Percentiles rank a stretch among this genome's conserved stretches.
phyloP scores from a whole-genome alignment of 2,329 filamentous ascomycete species.

The Fusarium dimerum region DNA sequence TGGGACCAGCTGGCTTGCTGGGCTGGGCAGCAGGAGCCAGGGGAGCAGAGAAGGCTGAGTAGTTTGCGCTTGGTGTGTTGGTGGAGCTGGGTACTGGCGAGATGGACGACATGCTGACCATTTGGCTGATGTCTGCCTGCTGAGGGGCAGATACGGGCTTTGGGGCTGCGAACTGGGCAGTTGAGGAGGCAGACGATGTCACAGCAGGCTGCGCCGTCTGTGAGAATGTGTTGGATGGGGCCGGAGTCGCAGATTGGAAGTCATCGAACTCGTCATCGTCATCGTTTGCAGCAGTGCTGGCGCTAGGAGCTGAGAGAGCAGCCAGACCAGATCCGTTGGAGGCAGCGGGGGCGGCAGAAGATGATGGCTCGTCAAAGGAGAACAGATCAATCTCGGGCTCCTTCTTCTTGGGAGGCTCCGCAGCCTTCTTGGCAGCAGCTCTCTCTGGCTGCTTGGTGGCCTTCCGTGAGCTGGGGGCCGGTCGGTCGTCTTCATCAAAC shows the following conservation, averaged over 20 bases:
- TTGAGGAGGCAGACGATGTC: constrained; percentile 54
- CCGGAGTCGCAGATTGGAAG: constrained; percentile 83
- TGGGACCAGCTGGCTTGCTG: constrained; percentile 69
- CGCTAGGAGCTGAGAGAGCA: constrained; percentile 37
- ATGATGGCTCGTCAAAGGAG: constrained; percentile 77
- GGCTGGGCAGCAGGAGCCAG: constrained; percentile 42
- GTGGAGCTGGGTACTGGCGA: constrained; percentile 68
- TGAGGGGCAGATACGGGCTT: constrained; percentile 84
- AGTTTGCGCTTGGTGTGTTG: constrained; percentile 59
- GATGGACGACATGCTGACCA: constrained; percentile 78
- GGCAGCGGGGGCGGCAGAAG: constrained; percentile 45
- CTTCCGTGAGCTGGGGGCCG: constrained; percentile 50
- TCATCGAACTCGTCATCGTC: constrained; percentile 94
- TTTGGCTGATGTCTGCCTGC: constrained; percentile 75
- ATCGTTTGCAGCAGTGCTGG: constrained; percentile 34
- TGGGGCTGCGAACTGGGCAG: constrained; percentile 74
- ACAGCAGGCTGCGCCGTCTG: constrained; percentile 50
- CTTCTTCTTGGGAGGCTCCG: constrained; percentile 75
- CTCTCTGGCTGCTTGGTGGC: constrained; percentile 36
- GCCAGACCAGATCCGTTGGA: constrained; percentile 50
- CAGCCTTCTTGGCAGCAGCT: constrained; percentile 40
- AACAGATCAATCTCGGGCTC: constrained; percentile 91
- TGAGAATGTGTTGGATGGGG: constrained; percentile 38
- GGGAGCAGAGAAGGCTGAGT: constrained; percentile 58
- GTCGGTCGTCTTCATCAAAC: constrained; percentile 72